Base-by-base conservation (phyloP, 1,139 yeast genomes). In the Hansenula sp. region DNA sequence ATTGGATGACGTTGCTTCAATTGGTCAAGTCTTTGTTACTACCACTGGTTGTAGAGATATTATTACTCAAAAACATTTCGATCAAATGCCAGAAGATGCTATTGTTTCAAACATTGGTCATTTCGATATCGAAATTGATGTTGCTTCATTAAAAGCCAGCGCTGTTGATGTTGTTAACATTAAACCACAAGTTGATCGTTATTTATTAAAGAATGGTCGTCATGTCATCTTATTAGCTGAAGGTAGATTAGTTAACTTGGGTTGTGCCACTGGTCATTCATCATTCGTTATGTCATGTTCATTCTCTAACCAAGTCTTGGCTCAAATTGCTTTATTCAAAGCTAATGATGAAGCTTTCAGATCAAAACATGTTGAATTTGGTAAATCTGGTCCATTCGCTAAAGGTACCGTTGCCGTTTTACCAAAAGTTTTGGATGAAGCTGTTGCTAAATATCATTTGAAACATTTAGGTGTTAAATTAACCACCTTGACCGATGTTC, bases 31-130 rank as follows among this genome's bases (percentile, higher is more conserved):
- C 73, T 93, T 93, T 61, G 99, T 93, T 65, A 93, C 99, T 70
- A 94, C 99, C 72, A 93, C 99, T 58, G 99, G 99, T 69, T 91
- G 98, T 79, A 90, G 98, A 77, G 99, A 93, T 72, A 93, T 93
- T 70, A 90, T 93, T 76, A 84, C 86, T 58, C 90, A 89, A 66
- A 77, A 74, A 61, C 96, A 93, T 77, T 93, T 93, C 71, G 76
- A 76, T 62, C 74, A 72, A 60, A 93, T 93, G 99, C 98, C 97
- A 74, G 96, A 93, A 74, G 99, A 93, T 69, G 99, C 99, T 63
- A 94, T 93, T 70, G 99, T 93, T 54, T 94, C 98, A 80, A 93
- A 93, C 96, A 93, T 93, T 77, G 99, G 99, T 71, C 99, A 93
- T 78, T 93, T 93, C 65, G 99, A 93, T 74, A 90, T 93, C 67